Base-by-base conservation (phyloP, 768 basidiomycete species). In the Macrolepiota fuliginosa region DNA sequence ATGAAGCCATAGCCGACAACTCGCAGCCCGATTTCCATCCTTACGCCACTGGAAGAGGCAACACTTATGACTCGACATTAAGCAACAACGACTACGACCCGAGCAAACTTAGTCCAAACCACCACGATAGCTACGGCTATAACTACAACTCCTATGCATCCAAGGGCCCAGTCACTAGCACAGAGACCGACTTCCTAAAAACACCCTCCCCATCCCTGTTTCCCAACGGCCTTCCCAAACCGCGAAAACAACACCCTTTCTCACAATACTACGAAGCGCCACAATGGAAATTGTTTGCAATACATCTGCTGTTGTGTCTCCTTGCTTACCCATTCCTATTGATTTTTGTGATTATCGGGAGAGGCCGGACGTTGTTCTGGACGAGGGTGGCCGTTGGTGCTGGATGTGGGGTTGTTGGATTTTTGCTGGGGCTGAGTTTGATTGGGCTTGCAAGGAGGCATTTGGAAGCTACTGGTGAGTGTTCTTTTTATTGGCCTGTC, bases 401-500 rank as follows among this genome's bases (percentile, higher is more conserved):
- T 22, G 77, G 73, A 22, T 75, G 73, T 61, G 72, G 76, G 1
- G 24, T 73, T 6, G 58, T 73, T 19, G 78, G 79, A 10, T 46
- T 76, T 3, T 61, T 64, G 2, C 64, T 79, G 24, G 76, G 74
- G 0, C 60, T 68, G 40, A 77, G 70, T 62, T 63, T 77, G 25
- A 39, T 73, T 19, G 58, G 54, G 12, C 63, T 78, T 27, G 73
- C 68, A 10, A 70, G 67, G 56, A 59, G 66, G 27, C 71, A 73
- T 56, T 51, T 78, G 51, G 77, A 78, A 62, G 75, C 79, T 58
- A 69, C 76, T 22, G 72, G 79, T 80, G 58, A 27, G 74, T 71
- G 49, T 45, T 45, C 47, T 40, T 24, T 24, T 46, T 32, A 56
- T 51, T 15, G 6, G 10, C 52, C 13, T n/a, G 36, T 36, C 24